Evolutionary conservation across 192 early-diverging fungal genomes (phyloP).

Genomic region (Backusella westeae): DNA sequence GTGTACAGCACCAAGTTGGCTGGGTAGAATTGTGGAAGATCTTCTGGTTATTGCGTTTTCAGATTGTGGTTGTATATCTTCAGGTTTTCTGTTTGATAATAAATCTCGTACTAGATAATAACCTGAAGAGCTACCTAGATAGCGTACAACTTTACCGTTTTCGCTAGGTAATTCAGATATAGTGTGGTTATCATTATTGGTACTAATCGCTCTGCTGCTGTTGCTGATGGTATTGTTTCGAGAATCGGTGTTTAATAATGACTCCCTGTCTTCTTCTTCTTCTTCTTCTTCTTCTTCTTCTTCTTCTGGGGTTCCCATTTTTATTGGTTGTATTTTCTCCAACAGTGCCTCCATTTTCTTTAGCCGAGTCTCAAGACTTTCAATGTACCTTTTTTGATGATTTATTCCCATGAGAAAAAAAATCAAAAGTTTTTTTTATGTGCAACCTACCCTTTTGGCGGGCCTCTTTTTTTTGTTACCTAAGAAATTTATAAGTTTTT

Average conservation of each 20-base stretch:
- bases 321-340: conserved; percentile 11
- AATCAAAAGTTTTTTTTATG: conserved; percentile 3
- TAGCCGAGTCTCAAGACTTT: conserved; percentile 25
- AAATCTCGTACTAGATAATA: conserved; percentile 28
- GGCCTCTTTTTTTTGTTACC: conserved; percentile 29
- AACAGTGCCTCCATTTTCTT: conserved; percentile 30
- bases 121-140: conserved; percentile 33
- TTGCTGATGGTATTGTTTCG: not conserved
- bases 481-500: not conserved
- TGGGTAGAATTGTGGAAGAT: not conserved
- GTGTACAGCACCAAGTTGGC: not conserved
- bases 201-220: not conserved
- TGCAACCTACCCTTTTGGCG: conserved; percentile 31
- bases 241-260: not conserved
- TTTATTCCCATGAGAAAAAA: conserved; percentile 9
- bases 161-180: not conserved
- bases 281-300: not conserved
- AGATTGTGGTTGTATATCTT: not conserved
- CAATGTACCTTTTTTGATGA: conserved; percentile 24
- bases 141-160: conserved; percentile 20
- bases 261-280: not conserved
- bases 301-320: not conserved
- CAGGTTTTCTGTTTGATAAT: not conserved
- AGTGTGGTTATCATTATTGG: not conserved
- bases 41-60: not conserved